phyloP scores from a whole-genome alignment of 2,329 filamentous ascomycete genomes.

The Ophiocordyceps camponoti-saundersi region DNA sequence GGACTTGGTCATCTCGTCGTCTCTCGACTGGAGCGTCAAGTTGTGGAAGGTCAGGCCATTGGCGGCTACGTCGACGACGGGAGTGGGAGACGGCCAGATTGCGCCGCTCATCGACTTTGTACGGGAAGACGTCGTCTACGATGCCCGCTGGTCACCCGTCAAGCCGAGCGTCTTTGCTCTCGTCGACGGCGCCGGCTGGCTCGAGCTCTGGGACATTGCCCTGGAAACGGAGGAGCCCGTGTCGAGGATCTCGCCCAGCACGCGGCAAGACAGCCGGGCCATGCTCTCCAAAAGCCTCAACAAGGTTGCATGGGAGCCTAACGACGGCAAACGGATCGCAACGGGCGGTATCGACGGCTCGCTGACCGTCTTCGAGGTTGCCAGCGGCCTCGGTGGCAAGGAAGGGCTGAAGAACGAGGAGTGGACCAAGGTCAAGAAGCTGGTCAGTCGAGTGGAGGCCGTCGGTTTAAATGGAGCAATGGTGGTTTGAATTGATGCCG shows the following conservation, averaged over 20 bases:
- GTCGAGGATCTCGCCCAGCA: slow-evolving; percentile 57
- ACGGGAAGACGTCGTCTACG: slow-evolving; percentile 92
- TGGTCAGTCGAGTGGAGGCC: slow-evolving; percentile 60
- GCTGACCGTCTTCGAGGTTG: slow-evolving; percentile 85
- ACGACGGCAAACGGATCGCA: slow-evolving; percentile 72
- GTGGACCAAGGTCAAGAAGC: slow-evolving; percentile 83
- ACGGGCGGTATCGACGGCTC: slow-evolving; percentile 86
- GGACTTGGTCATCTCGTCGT: slow-evolving; percentile 81
- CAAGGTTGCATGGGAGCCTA: slow-evolving; percentile 84
- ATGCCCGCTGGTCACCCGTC: slow-evolving; percentile 85
- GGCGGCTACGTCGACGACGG: slow-evolving; percentile 49
- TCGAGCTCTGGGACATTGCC: slow-evolving; percentile 92
- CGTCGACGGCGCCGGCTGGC: slow-evolving; percentile 78
- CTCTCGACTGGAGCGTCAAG: slow-evolving; percentile 93
- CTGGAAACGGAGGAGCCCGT: slow-evolving; percentile 86
- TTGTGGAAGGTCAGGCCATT: slow-evolving; percentile 86
- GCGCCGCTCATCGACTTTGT: slow-evolving; percentile 75
- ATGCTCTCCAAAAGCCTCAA: slow-evolving; percentile 78
- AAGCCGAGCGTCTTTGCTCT: slow-evolving; percentile 89
- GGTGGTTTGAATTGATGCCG: slow-evolving; percentile 12
- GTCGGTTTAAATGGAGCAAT: slow-evolving; percentile 32
- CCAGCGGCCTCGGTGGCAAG: slow-evolving; percentile 63
- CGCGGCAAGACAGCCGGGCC: slow-evolving; percentile 44
- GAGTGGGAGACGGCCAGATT: slow-evolving; percentile 34
- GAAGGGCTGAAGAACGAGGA: slow-evolving; percentile 74